Percentiles rank a stretch among this genome's conserved stretches.
These are phyloP conservation scores for Clavispora carvajalis DNA, from an alignment of 805 yeast genomes.

Conservation along the genomic window DNA sequence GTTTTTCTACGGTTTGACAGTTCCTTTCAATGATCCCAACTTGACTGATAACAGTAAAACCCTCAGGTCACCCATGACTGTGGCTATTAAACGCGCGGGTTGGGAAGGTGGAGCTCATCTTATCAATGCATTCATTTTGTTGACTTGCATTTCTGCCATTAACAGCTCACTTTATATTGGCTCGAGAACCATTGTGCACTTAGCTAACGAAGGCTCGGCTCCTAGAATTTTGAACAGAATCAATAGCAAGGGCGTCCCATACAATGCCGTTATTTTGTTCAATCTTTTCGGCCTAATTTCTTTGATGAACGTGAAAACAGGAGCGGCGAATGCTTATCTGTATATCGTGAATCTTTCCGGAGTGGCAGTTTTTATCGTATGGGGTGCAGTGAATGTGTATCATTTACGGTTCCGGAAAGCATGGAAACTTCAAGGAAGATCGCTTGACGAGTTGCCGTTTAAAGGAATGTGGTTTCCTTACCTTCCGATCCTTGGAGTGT, in stretches of 20 bases:
- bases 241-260: constrained; percentile 60
- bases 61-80: constrained; percentile 39
- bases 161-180: constrained; percentile 68
- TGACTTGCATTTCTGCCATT: constrained; percentile 64
- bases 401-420: constrained; percentile 54
- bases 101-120: constrained; percentile 45
- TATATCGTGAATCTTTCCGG: constrained; percentile 62
- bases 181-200: constrained; percentile 58
- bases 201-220: constrained; percentile 58
- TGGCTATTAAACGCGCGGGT: constrained; percentile 36
- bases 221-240: constrained; percentile 51
- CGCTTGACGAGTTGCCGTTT: constrained; percentile 30
- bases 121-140: constrained; percentile 55
- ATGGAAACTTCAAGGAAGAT: constrained; percentile 33
- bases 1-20: constrained; percentile 54
- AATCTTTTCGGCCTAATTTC: constrained; percentile 53
- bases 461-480: constrained; percentile 44
- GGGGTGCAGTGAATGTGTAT: constrained; percentile 55
- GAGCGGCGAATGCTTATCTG: constrained; percentile 54
- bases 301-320: constrained; percentile 51
- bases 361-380: constrained; percentile 61
- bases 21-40: constrained; percentile 49
- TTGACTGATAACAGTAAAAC: constrained; percentile 34
- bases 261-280: constrained; percentile 50
- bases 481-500: constrained; percentile 44